These are phyloP conservation scores for Hirschioporus abietinus DNA, from an alignment of 768 basidiomycete species.

Conservation along the genomic window DNA sequence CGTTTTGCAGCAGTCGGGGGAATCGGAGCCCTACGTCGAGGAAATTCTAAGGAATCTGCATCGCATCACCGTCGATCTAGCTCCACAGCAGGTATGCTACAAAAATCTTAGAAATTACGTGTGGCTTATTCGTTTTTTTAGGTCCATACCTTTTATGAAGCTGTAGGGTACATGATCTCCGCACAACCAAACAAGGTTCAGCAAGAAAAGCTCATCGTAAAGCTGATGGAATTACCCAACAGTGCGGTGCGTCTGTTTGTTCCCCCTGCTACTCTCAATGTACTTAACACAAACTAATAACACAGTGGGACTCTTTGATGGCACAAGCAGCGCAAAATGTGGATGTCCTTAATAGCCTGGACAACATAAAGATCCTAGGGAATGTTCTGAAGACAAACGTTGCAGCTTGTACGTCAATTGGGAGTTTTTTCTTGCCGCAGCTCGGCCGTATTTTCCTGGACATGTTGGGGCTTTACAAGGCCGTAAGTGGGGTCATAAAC, in stretches of 20 bases:
- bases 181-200: constrained; percentile 97
- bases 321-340: constrained; percentile 87
- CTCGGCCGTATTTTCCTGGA: constrained; percentile 94
- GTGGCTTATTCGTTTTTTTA: constrained; percentile 20
- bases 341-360: constrained; percentile 84
- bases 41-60: constrained; percentile 91
- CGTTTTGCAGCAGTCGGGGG: constrained; percentile 96
- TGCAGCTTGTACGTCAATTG: constrained; percentile 94
- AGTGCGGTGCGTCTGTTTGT: constrained; percentile 63
- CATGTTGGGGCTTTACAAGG: constrained; percentile 97
- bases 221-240: constrained; percentile 96
- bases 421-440: constrained; percentile 96
- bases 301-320: constrained; percentile 96
- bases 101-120: constrained; percentile 9
- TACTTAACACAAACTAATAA: not conserved
- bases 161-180: constrained; percentile 98
- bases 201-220: constrained; percentile 91
- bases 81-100: constrained; percentile 66
- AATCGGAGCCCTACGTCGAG: constrained; percentile 96
- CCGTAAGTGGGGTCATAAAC: constrained; percentile 93
- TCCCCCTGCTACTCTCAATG: not conserved
- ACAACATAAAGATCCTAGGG: constrained; percentile 94
- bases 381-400: constrained; percentile 99
- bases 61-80: constrained; percentile 90
- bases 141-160: constrained; percentile 98